Conservation (phyloP, 441 rosid species). For the Erysimum cheiri region DNA sequence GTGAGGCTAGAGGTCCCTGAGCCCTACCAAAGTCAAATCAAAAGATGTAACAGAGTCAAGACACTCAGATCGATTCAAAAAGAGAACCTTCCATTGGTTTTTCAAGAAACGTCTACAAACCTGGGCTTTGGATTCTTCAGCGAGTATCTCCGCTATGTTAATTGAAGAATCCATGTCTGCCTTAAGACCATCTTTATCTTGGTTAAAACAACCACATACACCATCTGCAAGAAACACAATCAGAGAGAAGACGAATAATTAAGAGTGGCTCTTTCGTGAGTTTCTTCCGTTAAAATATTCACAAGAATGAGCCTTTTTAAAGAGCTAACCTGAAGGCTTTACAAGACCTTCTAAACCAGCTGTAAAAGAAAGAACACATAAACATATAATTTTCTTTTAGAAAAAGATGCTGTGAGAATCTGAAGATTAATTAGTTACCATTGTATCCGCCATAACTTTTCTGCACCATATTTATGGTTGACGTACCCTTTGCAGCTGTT, state of each 20-base stretch:
- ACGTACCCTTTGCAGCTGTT: slow-evolving; percentile 19
- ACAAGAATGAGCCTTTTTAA: background rate
- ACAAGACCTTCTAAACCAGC: slow-evolving; percentile 26
- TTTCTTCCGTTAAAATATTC: background rate
- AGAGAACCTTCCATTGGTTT: slow-evolving; percentile 4
- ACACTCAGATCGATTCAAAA: background rate
- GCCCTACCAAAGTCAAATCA: slow-evolving; percentile 33
- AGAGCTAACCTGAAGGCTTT: slow-evolving; percentile 39
- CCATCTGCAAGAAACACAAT: slow-evolving; percentile 35
- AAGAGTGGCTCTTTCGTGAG: slow-evolving; percentile 22
- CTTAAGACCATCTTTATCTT: slow-evolving; percentile 38
- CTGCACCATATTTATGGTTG: slow-evolving; percentile 24
- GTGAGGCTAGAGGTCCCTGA: slow-evolving; percentile 37
- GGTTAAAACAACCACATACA: slow-evolving; percentile 45
- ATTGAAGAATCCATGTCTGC: slow-evolving; percentile 35
- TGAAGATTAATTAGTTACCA: slow-evolving; percentile 19
- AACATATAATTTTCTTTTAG: slow-evolving; percentile 3
- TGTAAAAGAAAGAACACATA: slow-evolving; percentile 24
- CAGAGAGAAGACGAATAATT: slow-evolving; percentile 7
- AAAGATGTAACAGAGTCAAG: slow-evolving; percentile 18
- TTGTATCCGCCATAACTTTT: slow-evolving; percentile 25
- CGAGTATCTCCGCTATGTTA: slow-evolving; percentile 35
- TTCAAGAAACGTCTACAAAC: slow-evolving; percentile 6
- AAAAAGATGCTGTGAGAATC: background rate
- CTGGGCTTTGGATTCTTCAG: slow-evolving; percentile 33